Evolutionary conservation across 202 grass and related monocot species (phyloP).

Genomic region (Panicum hallii): DNA sequence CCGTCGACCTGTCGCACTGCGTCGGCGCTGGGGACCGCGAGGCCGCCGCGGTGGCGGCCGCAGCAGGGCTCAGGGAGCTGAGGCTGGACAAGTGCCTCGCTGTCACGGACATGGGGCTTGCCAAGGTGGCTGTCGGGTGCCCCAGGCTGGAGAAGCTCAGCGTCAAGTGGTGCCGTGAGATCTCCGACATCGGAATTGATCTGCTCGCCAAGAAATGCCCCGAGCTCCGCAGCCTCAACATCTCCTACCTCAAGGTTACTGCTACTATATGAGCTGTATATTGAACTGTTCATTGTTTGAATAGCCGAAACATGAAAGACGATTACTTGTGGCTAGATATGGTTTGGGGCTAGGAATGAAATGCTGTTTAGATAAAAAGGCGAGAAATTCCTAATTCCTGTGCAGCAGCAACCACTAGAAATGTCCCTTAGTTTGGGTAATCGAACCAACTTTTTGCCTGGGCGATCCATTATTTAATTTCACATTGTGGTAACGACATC

Average conservation of each 20-base stretch:
- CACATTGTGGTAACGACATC: background rate
- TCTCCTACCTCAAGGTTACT: constrained; percentile 90
- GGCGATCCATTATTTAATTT: background rate
- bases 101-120: constrained; percentile 88
- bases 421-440: no score
- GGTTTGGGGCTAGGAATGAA: background rate
- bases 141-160: constrained; percentile 72
- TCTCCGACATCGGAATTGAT: constrained; percentile 90
- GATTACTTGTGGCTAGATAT: background rate
- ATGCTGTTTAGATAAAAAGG: background rate
- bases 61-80: constrained; percentile 64
- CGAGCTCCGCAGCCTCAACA: constrained; percentile 67
- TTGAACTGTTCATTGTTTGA: background rate
- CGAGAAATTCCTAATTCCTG: background rate
- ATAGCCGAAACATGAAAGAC: background rate
- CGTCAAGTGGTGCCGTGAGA: constrained; percentile 94
- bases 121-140: constrained; percentile 86
- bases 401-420: background rate
- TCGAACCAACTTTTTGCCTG: background rate
- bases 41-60: constrained; percentile 59
- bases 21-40: constrained; percentile 79
- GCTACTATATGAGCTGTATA: background rate
- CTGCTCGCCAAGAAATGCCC: constrained; percentile 92
- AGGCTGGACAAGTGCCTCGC: constrained; percentile 82
- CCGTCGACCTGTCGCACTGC: constrained; percentile 89